Evolutionary conservation across 208 protist genomes (phyloP), one percentile per base, ranked within the genome.

Genomic region (Trypanosoma conorhini): DNA sequence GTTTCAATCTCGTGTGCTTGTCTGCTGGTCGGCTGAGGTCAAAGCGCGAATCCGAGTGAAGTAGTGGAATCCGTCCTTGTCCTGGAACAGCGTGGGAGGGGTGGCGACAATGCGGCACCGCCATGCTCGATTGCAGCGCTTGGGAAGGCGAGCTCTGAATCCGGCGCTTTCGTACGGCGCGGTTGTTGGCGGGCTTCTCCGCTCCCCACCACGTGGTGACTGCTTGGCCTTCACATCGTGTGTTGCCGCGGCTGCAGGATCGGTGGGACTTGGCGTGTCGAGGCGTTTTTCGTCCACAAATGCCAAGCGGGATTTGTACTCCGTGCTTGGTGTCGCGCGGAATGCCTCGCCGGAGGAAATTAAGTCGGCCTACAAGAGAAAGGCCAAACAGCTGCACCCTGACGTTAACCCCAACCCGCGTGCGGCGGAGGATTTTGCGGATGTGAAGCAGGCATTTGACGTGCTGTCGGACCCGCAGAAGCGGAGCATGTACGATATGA

Each of bases 401-500:
- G 92, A 97, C 71, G 89, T 95, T 26, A 94, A 94, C 69, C 87
- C 88, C 3, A 87, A 79, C 61, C 88, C 88, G 19, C 74, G 83
- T 46, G 89, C 92, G 3, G 89, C 89, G 19, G 82, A 93, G 77
- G 87, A 95, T 77, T 97, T 97, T 76, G 82, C 86, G 13, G 85
- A 91, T 77, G 88, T 91, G n/a, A 97, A 95, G 70, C 80, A 97
- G 74, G 92, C 92, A 21, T 97, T 94, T 79, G 88, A 94, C 71
- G 90, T 86, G n/a, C 80, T 97, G 15, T 87, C 82, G 9, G 92
- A 97, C 59, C 79, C 87, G 59, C 89, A 97, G 74, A 97, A 95
- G 81, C 86, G 92, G 35, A 92, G 87, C 74, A 91, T 94, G 85
- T 97, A 94, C 67, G 92, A 97, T 75, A 93, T 93, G 88, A 96